Evolutionary conservation across 1,284 basidiomycete genomes (phyloP).

Genomic region (Cystobasidium pallidum): DNA sequence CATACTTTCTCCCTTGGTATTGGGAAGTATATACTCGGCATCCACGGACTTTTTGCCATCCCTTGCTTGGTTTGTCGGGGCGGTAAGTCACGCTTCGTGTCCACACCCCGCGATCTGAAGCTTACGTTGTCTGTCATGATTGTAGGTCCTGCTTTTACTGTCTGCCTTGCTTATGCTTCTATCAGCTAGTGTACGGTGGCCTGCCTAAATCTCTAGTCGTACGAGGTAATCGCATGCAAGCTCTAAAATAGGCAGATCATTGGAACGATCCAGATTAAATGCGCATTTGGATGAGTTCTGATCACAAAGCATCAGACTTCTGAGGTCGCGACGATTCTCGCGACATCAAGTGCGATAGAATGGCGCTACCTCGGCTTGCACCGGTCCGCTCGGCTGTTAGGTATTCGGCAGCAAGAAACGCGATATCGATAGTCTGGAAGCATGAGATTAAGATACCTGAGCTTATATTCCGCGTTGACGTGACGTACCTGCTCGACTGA

Average conservation of each 20-base stretch:
- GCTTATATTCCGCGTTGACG: too few species aligned
- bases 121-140: not conserved
- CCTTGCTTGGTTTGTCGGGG: conserved; percentile 28
- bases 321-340: not conserved
- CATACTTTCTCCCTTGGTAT: conserved; percentile 25
- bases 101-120: not conserved
- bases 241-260: too few species aligned
- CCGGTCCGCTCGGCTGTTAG: conserved; percentile 1
- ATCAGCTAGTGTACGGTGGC: not conserved
- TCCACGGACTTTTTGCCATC: conserved; percentile 15
- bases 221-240: not conserved
- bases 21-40: conserved; percentile 30
- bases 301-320: not conserved
- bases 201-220: too few species aligned
- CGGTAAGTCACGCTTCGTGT: conserved; percentile 2
- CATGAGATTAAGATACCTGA: not conserved
- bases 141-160: not conserved
- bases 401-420: conserved; percentile 7
- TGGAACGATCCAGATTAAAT: too few species aligned
- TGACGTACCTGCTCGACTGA: conserved; percentile 21
- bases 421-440: conserved; percentile 16
- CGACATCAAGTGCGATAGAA: conserved; percentile 13
- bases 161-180: conserved; percentile 6
- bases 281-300: too few species aligned
- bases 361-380: not conserved